Evolutionary conservation across 2,329 filamentous ascomycete species (phyloP).

Genomic region (Monosporascus sp.): DNA sequence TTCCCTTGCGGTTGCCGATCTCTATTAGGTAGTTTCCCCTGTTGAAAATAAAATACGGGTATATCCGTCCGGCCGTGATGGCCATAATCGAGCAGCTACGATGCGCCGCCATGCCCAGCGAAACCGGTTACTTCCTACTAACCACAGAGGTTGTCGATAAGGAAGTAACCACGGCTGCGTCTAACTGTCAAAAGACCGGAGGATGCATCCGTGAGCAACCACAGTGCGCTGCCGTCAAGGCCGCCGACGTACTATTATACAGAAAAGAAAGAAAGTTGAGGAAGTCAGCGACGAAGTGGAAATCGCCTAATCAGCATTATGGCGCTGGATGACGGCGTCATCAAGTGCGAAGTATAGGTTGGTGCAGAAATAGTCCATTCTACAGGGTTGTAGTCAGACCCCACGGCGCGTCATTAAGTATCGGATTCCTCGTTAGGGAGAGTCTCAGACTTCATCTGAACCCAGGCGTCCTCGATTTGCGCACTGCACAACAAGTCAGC

Average conservation of each 20-base stretch:
- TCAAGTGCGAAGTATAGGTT: too few relatives aligned
- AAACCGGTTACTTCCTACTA: background rate
- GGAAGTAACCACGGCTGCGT: background rate
- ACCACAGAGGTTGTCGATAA: background rate
- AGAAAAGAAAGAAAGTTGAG: background rate
- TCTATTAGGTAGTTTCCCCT: too few relatives aligned
- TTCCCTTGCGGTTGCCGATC: too few relatives aligned
- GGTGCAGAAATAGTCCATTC: background rate
- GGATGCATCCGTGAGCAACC: background rate
- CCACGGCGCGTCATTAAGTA: background rate
- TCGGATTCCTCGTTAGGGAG: constrained; percentile 20
- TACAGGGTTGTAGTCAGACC: background rate
- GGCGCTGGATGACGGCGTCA: too few relatives aligned
- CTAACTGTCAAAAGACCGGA: background rate
- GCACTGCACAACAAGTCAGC: constrained; percentile 9
- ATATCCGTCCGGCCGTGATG: too few relatives aligned
- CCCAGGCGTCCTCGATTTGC: constrained; percentile 22
- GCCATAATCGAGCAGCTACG: too few relatives aligned
- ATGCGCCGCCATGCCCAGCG: too few relatives aligned
- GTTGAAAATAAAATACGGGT: too few relatives aligned
- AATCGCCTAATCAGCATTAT: too few relatives aligned
- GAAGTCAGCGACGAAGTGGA: too few relatives aligned
- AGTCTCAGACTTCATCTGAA: constrained; percentile 21
- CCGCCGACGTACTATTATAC: background rate
- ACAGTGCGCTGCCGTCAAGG: background rate